Percentiles rank a stretch among this genome's conserved stretches.
Conservation (phyloP, 179 eudicot genomes). For the Beta lomatogona region DNA sequence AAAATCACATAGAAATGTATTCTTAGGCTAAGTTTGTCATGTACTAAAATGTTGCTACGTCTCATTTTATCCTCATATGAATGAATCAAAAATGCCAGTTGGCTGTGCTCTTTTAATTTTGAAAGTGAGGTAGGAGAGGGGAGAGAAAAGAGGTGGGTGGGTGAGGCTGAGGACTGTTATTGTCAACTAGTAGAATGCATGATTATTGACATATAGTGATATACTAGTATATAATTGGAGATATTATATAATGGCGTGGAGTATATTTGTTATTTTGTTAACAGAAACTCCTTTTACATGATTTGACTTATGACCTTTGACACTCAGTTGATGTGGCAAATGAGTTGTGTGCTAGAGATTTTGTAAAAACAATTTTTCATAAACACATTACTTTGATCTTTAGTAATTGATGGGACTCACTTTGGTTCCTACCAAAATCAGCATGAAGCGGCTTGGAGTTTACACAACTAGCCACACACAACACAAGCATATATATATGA, state of each 20-base stretch:
- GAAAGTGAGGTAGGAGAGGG: slow-evolving; percentile 16
- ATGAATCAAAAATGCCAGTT: slow-evolving; percentile 63
- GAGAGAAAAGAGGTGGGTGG: not conserved
- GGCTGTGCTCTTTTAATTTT: slow-evolving; percentile 37
- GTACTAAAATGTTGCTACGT: slow-evolving; percentile 31
- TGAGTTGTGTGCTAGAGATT: not conserved
- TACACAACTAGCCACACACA: too few species aligned
- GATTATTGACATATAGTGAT: not conserved
- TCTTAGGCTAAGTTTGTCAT: slow-evolving; percentile 52
- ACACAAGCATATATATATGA: too few species aligned
- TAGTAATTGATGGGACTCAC: too few species aligned
- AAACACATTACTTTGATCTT: not conserved
- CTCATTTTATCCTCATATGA: slow-evolving; percentile 39
- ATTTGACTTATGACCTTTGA: slow-evolving; percentile 13
- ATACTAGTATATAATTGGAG: not conserved
- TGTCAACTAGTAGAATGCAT: slow-evolving; percentile 1
- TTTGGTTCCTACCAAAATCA: too few species aligned
- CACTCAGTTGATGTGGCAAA: not conserved
- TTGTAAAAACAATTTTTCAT: not conserved
- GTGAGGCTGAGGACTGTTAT: not conserved
- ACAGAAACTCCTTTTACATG: not conserved
- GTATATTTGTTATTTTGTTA: slow-evolving; percentile 13
- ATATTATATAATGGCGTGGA: not conserved
- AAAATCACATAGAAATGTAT: not conserved
- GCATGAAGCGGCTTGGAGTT: too few species aligned